Evolutionary conservation across 495 filamentous ascomycete species (phyloP).

Genomic region (Daldinia caldariorum): DNA sequence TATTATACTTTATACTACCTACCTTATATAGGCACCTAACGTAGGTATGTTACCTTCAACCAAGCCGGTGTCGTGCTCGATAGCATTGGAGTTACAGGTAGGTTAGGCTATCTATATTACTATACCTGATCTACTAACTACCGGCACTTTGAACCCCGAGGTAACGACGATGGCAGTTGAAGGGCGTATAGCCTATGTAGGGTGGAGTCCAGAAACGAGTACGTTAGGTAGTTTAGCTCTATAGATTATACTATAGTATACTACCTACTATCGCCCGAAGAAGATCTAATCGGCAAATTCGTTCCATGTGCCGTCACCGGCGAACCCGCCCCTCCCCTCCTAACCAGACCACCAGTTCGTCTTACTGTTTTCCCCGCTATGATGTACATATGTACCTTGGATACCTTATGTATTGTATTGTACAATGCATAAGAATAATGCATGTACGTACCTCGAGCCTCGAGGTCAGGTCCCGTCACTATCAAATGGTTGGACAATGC

Average conservation of each 20-base stretch:
- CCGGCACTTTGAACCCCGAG: constrained; percentile 27
- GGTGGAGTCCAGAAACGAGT: neutral
- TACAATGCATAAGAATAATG: neutral
- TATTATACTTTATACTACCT: neutral
- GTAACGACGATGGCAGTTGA: constrained; percentile 18
- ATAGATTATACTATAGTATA: neutral
- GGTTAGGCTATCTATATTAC: neutral
- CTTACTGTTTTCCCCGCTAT: constrained; percentile 2
- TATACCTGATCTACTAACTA: neutral
- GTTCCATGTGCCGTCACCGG: constrained; percentile 2
- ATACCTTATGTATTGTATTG: no score
- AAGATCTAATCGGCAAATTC: constrained; percentile 1
- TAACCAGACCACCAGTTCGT: no score
- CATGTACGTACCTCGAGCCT: no score
- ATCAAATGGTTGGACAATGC: constrained; percentile 8
- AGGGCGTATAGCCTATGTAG: constrained; percentile 13
- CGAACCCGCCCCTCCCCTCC: constrained; percentile 3
- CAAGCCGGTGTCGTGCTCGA: constrained; percentile 19
- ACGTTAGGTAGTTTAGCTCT: neutral
- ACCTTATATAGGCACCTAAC: no score
- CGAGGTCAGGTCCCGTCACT: no score
- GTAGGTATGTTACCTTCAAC: neutral
- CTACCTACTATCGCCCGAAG: constrained; percentile 1
- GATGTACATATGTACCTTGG: neutral
- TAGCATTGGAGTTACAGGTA: neutral